These are phyloP conservation scores for Leptomonas seymouri DNA, from an alignment of 208 protist species.

Conservation along the genomic window DNA sequence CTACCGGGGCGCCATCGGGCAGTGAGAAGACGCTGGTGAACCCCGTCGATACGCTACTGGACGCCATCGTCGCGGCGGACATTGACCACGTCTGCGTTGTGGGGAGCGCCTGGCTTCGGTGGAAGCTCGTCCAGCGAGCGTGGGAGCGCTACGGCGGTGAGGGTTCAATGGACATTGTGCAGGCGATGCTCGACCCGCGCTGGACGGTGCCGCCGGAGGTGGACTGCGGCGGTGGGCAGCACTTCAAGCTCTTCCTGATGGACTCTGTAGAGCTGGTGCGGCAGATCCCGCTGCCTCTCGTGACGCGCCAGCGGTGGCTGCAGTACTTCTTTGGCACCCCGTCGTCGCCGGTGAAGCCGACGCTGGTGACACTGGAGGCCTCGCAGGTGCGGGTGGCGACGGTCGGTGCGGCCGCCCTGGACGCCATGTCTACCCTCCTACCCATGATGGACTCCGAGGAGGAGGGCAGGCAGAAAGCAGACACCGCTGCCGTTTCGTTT, in stretches of 20 bases:
- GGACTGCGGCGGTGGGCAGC: slow-evolving; percentile 29
- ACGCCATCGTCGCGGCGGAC: slow-evolving; percentile 47
- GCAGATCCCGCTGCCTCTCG: slow-evolving; percentile 20
- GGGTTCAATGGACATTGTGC: slow-evolving; percentile 7
- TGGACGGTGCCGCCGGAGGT: slow-evolving; percentile 34
- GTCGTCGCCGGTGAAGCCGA: slow-evolving; percentile 48
- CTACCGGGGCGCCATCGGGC: background rate
- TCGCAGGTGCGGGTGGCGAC: slow-evolving; percentile 45
- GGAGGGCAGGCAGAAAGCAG: slow-evolving; percentile 11
- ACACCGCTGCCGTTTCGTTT: slow-evolving; percentile 50
- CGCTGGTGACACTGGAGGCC: slow-evolving; percentile 39
- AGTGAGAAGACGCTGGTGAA: slow-evolving; percentile 22
- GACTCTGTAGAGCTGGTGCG: slow-evolving; percentile 38
- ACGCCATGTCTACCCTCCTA: slow-evolving; percentile 59
- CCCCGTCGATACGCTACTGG: slow-evolving; percentile 61
- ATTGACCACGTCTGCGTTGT: slow-evolving; percentile 78
- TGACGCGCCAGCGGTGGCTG: slow-evolving; percentile 55
- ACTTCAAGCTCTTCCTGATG: slow-evolving; percentile 54
- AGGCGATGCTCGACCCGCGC: slow-evolving; percentile 20
- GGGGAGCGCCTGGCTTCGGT: slow-evolving; percentile 65
- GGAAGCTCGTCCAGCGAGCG: slow-evolving; percentile 64
- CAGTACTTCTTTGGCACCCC: slow-evolving; percentile 73
- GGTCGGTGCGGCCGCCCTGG: slow-evolving; percentile 42
- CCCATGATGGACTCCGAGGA: slow-evolving; percentile 60
- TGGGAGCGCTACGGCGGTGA: slow-evolving; percentile 35